These are phyloP conservation scores for Spinacia oleracea DNA, from an alignment of 179 eudicot genomes.

Conservation along the genomic window DNA sequence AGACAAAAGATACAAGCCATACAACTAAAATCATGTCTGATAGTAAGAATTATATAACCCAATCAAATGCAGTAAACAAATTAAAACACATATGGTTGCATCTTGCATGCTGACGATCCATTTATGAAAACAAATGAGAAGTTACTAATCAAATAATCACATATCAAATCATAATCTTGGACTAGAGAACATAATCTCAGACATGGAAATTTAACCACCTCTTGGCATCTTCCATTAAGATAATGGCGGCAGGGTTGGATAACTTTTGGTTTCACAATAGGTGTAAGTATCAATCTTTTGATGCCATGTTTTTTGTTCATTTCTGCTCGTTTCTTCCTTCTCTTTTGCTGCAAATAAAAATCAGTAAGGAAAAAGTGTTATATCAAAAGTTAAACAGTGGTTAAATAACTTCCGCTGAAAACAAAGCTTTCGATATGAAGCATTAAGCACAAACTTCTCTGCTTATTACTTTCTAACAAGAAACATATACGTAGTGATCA, in stretches of 20 bases:
- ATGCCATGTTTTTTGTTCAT: slow-evolving; percentile 73
- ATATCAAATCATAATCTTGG: neutral
- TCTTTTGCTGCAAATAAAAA: slow-evolving; percentile 51
- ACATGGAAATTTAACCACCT: slow-evolving; percentile 45
- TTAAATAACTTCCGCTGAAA: neutral
- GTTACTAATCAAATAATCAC: neutral
- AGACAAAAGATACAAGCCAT: neutral
- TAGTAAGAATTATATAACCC: neutral
- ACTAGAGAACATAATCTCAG: slow-evolving; percentile 6
- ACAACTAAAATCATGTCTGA: neutral
- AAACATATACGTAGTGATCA: neutral
- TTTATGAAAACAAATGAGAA: neutral
- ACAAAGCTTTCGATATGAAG: neutral
- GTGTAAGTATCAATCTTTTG: slow-evolving; percentile 64
- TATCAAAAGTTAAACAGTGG: neutral
- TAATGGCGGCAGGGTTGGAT: slow-evolving; percentile 75
- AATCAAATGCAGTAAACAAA: neutral
- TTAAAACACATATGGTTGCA: neutral
- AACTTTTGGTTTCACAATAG: slow-evolving; percentile 60
- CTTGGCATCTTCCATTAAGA: slow-evolving; percentile 81
- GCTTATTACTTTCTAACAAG: neutral
- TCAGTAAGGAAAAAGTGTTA: slow-evolving; percentile 6
- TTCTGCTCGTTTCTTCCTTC: slow-evolving; percentile 76
- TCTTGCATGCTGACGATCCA: neutral
- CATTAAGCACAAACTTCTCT: neutral